Evolutionary conservation across 2,329 filamentous ascomycete species (phyloP).

Genomic region (Hypocrella siamensis): DNA sequence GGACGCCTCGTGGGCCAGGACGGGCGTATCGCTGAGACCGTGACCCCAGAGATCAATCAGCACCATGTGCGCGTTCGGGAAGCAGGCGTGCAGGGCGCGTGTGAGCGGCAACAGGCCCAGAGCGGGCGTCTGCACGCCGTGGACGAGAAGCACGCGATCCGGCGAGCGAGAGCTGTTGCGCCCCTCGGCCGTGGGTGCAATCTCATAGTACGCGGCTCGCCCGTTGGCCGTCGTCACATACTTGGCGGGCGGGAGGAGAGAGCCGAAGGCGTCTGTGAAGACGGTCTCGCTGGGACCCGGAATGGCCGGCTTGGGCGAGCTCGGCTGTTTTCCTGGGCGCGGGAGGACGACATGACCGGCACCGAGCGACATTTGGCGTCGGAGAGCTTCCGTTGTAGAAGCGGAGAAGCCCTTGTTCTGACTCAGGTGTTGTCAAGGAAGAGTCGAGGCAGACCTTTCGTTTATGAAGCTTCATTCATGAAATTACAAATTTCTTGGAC

Average conservation of each 20-base stretch:
- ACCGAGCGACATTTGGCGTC: neutral
- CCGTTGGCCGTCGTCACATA: slow-evolving; percentile 17
- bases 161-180: slow-evolving; percentile 5
- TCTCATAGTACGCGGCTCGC: slow-evolving; percentile 23
- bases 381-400: too few species aligned
- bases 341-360: neutral
- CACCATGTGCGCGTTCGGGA: slow-evolving; percentile 21
- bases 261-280: slow-evolving; percentile 21
- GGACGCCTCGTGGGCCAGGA: slow-evolving; percentile 19
- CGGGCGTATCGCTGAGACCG: slow-evolving; percentile 31
- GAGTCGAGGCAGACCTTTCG: neutral
- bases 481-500: too few species aligned
- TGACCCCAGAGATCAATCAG: slow-evolving; percentile 37
- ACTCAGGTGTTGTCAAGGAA: too few species aligned
- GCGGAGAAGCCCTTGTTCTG: too few species aligned
- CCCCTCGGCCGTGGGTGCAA: too few species aligned
- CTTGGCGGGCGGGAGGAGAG: slow-evolving; percentile 19
- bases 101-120: slow-evolving; percentile 29
- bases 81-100: slow-evolving; percentile 14
- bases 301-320: slow-evolving; percentile 9
- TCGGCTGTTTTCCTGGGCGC: neutral
- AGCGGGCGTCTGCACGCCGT: slow-evolving; percentile 35
- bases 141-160: slow-evolving; percentile 25
- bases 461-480: too few species aligned
- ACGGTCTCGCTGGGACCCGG: slow-evolving; percentile 17